Evolutionary conservation across 192 early-diverging fungal species (phyloP), one percentile per base, ranked within the genome.

Genomic region (Phycomyces blakesleeanus): DNA sequence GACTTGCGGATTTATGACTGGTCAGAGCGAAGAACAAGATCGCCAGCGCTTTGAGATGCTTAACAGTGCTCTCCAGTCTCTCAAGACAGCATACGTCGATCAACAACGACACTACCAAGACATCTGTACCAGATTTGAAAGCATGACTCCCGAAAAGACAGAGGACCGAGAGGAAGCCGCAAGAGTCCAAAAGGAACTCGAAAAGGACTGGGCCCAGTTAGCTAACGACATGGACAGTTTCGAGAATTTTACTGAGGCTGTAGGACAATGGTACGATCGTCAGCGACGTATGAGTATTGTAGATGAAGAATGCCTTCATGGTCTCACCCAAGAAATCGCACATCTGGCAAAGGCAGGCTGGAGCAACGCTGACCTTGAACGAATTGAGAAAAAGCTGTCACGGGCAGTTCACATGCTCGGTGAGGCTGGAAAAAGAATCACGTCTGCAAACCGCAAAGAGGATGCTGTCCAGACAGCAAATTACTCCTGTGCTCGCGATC

Each of bases 1-100:
- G 14, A 56, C 57, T 5, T 66, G 55, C 40, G 70, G 70, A 10
- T 66, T 72, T 50, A 72, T 72, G 53, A 72, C 63, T 0, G 70
- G 70, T 14, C 55, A 66, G 29, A 66, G 63, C 12, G 58, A 60
- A 15, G 58, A 66, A 5, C 64, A 72, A 38, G 70, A 72, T 37
- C 44, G 61, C 11, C 38, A 66, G 5, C 16, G 59, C 2, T 61
- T 57, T 51, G 58, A 72, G 15, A 47, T 34, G 26, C 40, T 72
- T 20, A 34, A 54, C 1, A 53, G 51, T 8, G 49, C 58, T 2
- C 11, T 72, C 3, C 14, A 21, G 10, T n/a, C 44, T 15, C 44
- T 59, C 38, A 51, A 66, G 12, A 10, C 54, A 24, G 44, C 38
- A 0, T 40, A 25, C 11, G 42, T 40, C 18, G 52, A 55, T 1